Evolutionary conservation across 192 early-diverging fungal species (phyloP).

Genomic region (Entomortierella lignicola): DNA sequence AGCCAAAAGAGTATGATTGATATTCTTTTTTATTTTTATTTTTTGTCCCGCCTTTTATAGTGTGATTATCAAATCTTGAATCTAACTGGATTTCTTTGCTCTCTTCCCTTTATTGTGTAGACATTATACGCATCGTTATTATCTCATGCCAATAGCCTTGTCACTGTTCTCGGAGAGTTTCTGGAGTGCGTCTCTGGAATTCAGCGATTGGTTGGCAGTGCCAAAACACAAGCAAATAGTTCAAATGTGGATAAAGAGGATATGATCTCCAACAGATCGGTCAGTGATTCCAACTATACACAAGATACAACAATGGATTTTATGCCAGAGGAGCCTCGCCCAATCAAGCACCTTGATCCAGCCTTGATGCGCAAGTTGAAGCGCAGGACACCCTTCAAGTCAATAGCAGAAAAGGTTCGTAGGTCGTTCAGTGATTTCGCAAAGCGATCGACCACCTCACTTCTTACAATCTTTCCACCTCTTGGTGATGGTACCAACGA

Average conservation of each 20-base stretch:
- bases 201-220: conserved; percentile 24
- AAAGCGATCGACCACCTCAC: conserved; percentile 17
- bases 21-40: background rate
- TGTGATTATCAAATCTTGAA: too few relatives aligned
- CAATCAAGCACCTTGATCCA: conserved; percentile 37
- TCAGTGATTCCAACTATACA: background rate
- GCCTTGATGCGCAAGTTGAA: conserved; percentile 34
- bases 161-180: conserved; percentile 45
- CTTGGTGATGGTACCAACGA: conserved; percentile 51
- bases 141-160: conserved; percentile 26
- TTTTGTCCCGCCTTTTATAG: too few relatives aligned
- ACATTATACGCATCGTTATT: conserved; percentile 28
- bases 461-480: conserved; percentile 43
- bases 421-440: conserved; percentile 36
- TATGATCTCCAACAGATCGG: background rate
- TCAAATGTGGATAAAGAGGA: background rate
- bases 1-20: background rate
- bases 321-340: conserved; percentile 32
- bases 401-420: conserved; percentile 41
- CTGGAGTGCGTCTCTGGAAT: conserved; percentile 48
- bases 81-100: background rate
- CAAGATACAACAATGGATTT: conserved; percentile 6
- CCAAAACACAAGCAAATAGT: conserved; percentile 30
- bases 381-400: conserved; percentile 41
- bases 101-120: conserved; percentile 8